Evolutionary conservation across 1,284 basidiomycete species (phyloP).

Genomic region (Termitomyces sp.): DNA sequence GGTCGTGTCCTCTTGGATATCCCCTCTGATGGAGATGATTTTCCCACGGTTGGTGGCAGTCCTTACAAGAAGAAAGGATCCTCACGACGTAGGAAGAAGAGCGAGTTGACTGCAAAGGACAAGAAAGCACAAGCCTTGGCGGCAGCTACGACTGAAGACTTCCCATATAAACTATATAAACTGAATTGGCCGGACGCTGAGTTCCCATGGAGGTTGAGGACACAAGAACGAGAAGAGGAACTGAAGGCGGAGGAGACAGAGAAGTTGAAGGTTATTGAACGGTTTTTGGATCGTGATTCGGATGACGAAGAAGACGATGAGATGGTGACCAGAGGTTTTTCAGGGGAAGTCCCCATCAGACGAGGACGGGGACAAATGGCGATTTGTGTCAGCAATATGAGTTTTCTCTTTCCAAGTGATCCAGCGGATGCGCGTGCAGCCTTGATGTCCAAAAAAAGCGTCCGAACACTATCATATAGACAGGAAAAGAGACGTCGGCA

Average conservation of each 20-base stretch:
- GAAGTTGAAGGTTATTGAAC: conserved; percentile 50
- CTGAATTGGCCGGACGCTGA: conserved; percentile 74
- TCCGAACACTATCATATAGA: conserved; percentile 52
- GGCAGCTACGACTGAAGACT: conserved; percentile 22
- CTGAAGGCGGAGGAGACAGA: conserved; percentile 52
- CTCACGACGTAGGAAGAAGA: conserved; percentile 34
- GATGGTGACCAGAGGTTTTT: conserved; percentile 18
- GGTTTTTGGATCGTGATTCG: conserved; percentile 55
- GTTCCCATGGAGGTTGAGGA: conserved; percentile 68
- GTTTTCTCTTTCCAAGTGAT: conserved; percentile 49
- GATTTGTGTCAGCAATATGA: conserved; percentile 24
- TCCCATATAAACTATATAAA: conserved; percentile 39
- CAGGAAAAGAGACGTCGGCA: conserved; percentile 31
- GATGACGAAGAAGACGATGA: conserved; percentile 49
- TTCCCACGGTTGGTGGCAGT: conserved; percentile 23
- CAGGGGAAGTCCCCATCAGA: conserved; percentile 20
- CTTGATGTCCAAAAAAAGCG: conserved; percentile 61
- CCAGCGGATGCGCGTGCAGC: conserved; percentile 70
- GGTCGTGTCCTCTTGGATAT: conserved; percentile 62
- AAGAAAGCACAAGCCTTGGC: conserved; percentile 24
- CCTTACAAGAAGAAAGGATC: conserved; percentile 31
- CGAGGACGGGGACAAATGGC: conserved; percentile 56
- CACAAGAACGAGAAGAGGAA: conserved; percentile 45
- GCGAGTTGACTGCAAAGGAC: conserved; percentile 23
- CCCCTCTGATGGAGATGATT: conserved; percentile 25